Percentiles rank a stretch among this genome's conserved stretches.
Conservation (phyloP, 768 basidiomycete genomes). For the Auricularia auricula-judae region DNA sequence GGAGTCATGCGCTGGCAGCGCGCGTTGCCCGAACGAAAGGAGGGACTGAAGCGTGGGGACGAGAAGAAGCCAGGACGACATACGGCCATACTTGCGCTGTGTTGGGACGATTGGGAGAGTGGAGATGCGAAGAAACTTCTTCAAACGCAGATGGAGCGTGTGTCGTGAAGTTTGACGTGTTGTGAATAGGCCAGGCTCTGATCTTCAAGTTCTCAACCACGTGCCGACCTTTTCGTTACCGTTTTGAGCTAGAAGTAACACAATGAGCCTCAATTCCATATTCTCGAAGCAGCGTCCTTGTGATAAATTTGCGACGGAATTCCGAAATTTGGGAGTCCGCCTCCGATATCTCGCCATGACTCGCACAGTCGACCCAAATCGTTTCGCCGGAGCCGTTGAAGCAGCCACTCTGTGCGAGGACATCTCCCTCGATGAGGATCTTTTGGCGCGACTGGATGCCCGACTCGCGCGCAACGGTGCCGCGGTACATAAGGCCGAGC, state of each 20-base stretch:
- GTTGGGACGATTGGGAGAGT: constrained; percentile 1
- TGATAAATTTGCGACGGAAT: too few relatives aligned
- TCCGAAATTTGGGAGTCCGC: too few relatives aligned
- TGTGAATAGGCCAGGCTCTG: background rate
- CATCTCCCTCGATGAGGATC: background rate
- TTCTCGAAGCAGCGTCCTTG: too few relatives aligned
- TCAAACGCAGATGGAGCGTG: background rate
- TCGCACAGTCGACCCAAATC: background rate
- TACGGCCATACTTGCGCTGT: background rate
- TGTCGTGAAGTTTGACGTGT: background rate
- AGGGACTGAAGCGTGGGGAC: constrained; percentile 10
- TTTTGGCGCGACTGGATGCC: background rate
- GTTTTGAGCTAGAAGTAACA: too few relatives aligned
- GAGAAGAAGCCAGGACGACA: background rate
- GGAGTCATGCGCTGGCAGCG: constrained; percentile 43
- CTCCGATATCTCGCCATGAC: too few relatives aligned
- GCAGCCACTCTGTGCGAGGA: background rate
- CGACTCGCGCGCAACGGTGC: background rate
- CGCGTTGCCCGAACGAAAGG: constrained; percentile 27
- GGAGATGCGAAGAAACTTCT: background rate
- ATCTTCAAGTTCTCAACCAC: background rate
- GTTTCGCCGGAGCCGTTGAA: background rate
- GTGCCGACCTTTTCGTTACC: too few relatives aligned
- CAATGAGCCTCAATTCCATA: too few relatives aligned
- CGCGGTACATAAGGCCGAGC: background rate